Percentiles rank a stretch among this genome's conserved stretches.
Evolutionary conservation across 1,284 basidiomycete genomes (phyloP).

Genomic region (Ganoderma boninense): DNA sequence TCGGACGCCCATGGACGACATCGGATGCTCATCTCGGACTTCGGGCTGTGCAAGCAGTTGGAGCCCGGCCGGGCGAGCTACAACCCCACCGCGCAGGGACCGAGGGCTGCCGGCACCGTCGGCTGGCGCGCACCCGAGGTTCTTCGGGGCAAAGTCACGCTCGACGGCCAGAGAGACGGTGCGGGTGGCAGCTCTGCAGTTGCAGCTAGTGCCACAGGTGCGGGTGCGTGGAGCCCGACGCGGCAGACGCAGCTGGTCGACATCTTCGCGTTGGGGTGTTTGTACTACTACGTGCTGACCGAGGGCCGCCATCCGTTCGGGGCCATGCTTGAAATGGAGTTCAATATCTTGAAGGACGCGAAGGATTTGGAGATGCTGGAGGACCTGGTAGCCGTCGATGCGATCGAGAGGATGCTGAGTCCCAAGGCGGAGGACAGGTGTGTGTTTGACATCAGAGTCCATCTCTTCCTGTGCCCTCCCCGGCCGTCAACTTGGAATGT

Average conservation of each 20-base stretch:
- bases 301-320: constrained; percentile 92
- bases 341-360: constrained; percentile 87
- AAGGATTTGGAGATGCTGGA: constrained; percentile 80
- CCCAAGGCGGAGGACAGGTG: constrained; percentile 80
- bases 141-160: constrained; percentile 87
- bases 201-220: constrained; percentile 34
- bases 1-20: constrained; percentile 77
- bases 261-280: constrained; percentile 92
- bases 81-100: constrained; percentile 77
- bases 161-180: constrained; percentile 76
- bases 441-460: constrained; percentile 36
- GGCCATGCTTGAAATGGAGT: constrained; percentile 89
- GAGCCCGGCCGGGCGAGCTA: constrained; percentile 95
- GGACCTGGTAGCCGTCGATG: constrained; percentile 82
- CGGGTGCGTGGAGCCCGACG: constrained; percentile 56
- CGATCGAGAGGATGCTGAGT: constrained; percentile 82
- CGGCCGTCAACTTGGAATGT: too few species aligned
- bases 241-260: constrained; percentile 93
- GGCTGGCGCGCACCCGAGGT: constrained; percentile 97
- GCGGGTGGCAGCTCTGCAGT: constrained; percentile 53
- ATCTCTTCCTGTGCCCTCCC: not conserved
- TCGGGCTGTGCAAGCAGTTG: constrained; percentile 92
- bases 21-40: constrained; percentile 94
- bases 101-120: constrained; percentile 76
- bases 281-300: constrained; percentile 92